Evolutionary conservation across 345 rosid species (phyloP).

Genomic region (Melaleuca alternifolia): DNA sequence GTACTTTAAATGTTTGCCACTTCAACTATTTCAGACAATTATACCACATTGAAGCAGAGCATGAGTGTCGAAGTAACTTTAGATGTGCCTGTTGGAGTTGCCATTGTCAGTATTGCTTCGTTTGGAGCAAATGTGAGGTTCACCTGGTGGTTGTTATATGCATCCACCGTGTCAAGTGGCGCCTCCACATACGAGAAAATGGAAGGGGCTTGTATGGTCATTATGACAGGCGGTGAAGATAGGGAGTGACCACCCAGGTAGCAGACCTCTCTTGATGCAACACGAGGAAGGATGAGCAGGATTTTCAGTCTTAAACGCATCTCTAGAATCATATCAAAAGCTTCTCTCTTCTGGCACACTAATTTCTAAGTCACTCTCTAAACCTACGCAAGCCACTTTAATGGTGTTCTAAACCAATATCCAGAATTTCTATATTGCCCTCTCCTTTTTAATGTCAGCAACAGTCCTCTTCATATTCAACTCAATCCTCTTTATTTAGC

Average conservation of each 20-base stretch:
- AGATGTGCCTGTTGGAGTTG: background rate
- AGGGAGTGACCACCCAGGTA: background rate
- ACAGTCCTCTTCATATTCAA: background rate
- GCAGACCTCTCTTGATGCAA: background rate
- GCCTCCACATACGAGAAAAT: background rate
- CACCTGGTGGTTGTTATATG: background rate
- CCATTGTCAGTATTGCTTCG: background rate
- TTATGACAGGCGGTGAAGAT: background rate
- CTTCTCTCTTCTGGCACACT: background rate
- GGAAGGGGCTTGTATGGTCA: background rate
- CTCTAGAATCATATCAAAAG: background rate
- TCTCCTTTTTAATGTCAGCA: background rate
- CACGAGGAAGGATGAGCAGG: background rate
- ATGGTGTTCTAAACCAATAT: background rate
- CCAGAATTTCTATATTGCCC: background rate
- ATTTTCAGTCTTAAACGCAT: background rate
- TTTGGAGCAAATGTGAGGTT: background rate
- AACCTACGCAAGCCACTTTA: background rate
- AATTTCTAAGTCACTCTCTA: background rate
- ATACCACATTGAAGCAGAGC: background rate
- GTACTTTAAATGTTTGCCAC: background rate
- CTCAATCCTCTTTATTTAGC: background rate
- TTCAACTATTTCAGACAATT: background rate
- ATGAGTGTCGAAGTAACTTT: background rate
- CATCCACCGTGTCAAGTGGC: background rate